Evolutionary conservation across 2,329 filamentous ascomycete species (phyloP), one percentile per base, ranked within the genome.

Genomic region (Aspergillus tamarii): DNA sequence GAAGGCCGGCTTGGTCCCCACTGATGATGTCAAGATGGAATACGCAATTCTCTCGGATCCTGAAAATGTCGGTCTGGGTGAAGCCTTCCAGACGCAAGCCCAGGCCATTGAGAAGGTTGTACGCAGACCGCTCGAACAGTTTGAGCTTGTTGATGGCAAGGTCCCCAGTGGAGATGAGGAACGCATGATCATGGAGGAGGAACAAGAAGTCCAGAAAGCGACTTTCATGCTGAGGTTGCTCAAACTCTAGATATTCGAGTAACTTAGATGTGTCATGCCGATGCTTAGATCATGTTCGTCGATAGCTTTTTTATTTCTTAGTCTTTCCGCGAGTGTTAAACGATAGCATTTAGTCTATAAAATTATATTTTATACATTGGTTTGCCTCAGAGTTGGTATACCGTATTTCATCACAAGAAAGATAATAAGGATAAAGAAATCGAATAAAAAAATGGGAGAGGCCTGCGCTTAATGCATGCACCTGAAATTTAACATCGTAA

Each of bases 21-120:
- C 94, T 0, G 95, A 99, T 74, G 95, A 98, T 74, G 89, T 99
- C 66, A 92, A 91, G 81, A 97, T 99, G 91, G 91, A 96, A 78
- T 98, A 97, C 81, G 85, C 85, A 63, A 88, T 98, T 6, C 81
- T 96, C 56, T 85, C 87, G 9, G 93, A 97, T 74, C 91, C 92
- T 0, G 91, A 95, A 2, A 85, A 87, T 52, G 85, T 94, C 64
- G 92, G 92, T 6, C 78, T 97, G 28, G 87, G 85, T 62, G 83
- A 85, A 60, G 89, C 89, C 3, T 93, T 96, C 73, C 83, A 87
- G 67, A 85, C 85, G 43, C 91, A 96, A 73, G 80, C 85, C 26
- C 78, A 83, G 52, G 82, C 86, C 39, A 92, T 96, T 73, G 89
- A 91, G 77, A 95, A 93, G 82, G 89, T 89, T 26, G 78, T 96